A percentile compares a stretch with the other conserved stretches of the same genome.
Conservation (phyloP, 2,329 filamentous ascomycete genomes). For the Botrytis paeoniae region DNA sequence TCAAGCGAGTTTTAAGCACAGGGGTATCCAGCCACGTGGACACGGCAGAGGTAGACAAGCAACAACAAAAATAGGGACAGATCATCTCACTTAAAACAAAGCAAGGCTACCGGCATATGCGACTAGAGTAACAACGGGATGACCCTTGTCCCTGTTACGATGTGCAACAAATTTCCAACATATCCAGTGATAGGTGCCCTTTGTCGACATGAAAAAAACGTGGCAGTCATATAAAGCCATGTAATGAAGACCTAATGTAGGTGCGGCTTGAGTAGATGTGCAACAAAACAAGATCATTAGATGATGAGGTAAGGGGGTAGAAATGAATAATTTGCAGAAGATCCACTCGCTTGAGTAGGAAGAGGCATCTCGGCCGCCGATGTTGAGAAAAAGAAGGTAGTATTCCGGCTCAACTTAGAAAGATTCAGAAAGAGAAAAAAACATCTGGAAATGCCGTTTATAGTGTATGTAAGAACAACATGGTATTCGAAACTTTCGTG, state of each 20-base stretch:
- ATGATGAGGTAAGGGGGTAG: neutral
- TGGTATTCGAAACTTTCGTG: neutral
- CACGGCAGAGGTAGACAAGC: conserved; percentile 4
- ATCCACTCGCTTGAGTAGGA: conserved; percentile 10
- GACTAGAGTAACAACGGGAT: neutral
- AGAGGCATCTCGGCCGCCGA: neutral
- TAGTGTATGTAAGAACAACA: neutral
- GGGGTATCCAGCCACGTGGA: conserved; percentile 1
- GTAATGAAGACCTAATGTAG: neutral
- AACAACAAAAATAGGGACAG: neutral
- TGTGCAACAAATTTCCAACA: conserved; percentile 10
- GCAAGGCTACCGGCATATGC: neutral
- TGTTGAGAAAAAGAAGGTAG: neutral
- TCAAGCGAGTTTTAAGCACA: neutral
- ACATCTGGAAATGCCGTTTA: neutral
- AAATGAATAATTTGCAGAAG: neutral
- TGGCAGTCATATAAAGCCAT: neutral
- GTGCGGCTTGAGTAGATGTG: conserved; percentile 15
- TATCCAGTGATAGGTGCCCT: neutral
- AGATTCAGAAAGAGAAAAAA: neutral
- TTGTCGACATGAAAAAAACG: neutral
- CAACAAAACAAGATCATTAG: conserved; percentile 1
- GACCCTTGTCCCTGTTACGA: conserved; percentile 12
- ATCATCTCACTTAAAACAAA: neutral
- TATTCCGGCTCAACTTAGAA: neutral